Base-by-base conservation (phyloP, 345 rosid species). In the Dovyalis caffra region DNA sequence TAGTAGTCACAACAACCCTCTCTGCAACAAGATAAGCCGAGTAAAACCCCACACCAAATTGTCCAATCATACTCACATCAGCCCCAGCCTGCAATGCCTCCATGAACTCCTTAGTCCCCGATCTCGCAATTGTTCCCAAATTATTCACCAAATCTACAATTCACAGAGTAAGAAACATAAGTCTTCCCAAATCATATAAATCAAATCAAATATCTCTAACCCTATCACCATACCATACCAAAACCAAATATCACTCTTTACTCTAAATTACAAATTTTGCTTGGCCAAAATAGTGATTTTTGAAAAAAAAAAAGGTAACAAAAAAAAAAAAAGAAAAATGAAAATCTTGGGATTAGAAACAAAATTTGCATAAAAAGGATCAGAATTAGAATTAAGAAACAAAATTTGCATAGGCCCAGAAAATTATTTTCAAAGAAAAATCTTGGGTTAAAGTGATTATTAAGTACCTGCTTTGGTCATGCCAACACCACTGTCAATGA, bases 11-110 rank as follows among this genome's bases (percentile, higher is more conserved):
- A 20, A 91, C 78, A 14, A 93, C 97, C 77, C 84, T 93, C 74
- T 93, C 97, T 0, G 98, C 95, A 14, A 91, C 97, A 15, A 93
- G 92, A 47, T 93, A 93, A n/a, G 98, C 92, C 49, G 98, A 93
- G 83, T 93, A 93, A 85, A 93, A 93, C 66, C 98, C 97, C 6
- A 93, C 98, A 74, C 93, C 98, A 18, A 93, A 93, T 37, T 93
- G 98, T 12, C 98, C 97, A 25, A 93, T 93, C 98, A 93, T 93
- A 74, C 97, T 91, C 20, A 93, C 97, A 68, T 93, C 97, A n/a
- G 97, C 98, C 0, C 98, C 98, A 33, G 95, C 95, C 77, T 89
- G 93, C 69, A 93, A 71, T 8, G 98, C 98, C 73, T 93, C 97
- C 98, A 93, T 93, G 62, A 93, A 91, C 32, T 93, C 98, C 81